Conservation (phyloP, 2,329 filamentous ascomycete species). For the Drechmeria coniospora region DNA sequence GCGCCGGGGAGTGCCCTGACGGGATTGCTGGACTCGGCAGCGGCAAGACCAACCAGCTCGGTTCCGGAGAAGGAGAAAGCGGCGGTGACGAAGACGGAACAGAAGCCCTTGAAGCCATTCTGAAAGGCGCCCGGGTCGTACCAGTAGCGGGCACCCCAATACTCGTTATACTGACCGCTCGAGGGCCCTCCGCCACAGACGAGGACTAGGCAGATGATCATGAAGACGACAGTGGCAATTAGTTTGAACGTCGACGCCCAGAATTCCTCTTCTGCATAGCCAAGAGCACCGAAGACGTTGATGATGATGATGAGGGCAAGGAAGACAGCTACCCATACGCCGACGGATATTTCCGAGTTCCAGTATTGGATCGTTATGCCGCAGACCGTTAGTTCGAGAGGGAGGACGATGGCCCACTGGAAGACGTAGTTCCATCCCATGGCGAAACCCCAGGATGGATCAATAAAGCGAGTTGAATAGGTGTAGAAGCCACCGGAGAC, state of each 20-base stretch:
- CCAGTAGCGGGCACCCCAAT: constrained; percentile 26
- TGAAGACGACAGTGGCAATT: constrained; percentile 36
- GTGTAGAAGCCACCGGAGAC: constrained; percentile 45
- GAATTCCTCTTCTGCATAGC: constrained; percentile 38
- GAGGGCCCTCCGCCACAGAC: constrained; percentile 38
- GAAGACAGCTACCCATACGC: constrained; percentile 37
- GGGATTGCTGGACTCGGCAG: constrained; percentile 49
- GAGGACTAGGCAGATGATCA: constrained; percentile 29
- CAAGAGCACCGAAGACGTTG: constrained; percentile 35
- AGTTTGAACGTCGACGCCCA: constrained; percentile 36
- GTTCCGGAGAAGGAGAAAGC: constrained; percentile 53
- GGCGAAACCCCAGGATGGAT: constrained; percentile 40
- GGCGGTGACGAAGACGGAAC: constrained; percentile 51
- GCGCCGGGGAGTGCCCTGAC: constrained; percentile 57
- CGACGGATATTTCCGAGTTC: constrained; percentile 26
- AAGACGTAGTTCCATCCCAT: constrained; percentile 36
- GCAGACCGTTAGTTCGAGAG: constrained; percentile 32
- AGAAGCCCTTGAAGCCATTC: constrained; percentile 54
- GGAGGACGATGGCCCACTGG: constrained; percentile 31
- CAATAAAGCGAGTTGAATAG: constrained; percentile 42
- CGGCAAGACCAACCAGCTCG: constrained; percentile 51
- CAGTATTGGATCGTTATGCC: constrained; percentile 36
- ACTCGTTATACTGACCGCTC: constrained; percentile 21
- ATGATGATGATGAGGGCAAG: constrained; percentile 27
- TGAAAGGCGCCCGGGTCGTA: constrained; percentile 35